Evolutionary conservation across 192 early-diverging fungal species (phyloP).

Genomic region (Thamnidium elegans): DNA sequence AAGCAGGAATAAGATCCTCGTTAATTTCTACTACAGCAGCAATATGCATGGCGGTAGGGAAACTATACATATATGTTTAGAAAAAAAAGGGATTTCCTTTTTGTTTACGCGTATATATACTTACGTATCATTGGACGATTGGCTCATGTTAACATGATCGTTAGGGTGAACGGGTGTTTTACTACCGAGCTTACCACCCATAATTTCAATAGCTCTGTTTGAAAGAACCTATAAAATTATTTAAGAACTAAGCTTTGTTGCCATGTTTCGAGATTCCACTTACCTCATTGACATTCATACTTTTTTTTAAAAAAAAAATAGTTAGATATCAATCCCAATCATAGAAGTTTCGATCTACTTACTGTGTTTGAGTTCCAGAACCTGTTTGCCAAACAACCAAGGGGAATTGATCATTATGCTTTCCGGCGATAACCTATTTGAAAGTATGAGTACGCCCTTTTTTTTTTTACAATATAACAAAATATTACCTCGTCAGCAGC

Average conservation of each 20-base stretch:
- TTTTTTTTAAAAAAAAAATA: not conserved
- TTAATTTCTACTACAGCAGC: constrained; percentile 88
- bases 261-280: not conserved
- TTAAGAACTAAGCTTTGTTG: too few relatives aligned
- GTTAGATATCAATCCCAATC: not conserved
- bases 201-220: constrained; percentile 95
- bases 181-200: constrained; percentile 86
- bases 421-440: constrained; percentile 79
- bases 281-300: constrained; percentile 92
- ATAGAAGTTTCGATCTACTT: not conserved
- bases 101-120: not conserved
- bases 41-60: constrained; percentile 99
- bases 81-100: not conserved
- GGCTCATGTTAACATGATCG: constrained; percentile 99
- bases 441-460: not conserved
- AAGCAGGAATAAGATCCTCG: constrained; percentile 80
- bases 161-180: constrained; percentile 99
- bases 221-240: constrained; percentile 75
- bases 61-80: constrained; percentile 33
- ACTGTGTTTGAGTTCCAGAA: constrained; percentile 95
- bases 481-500: constrained; percentile 76
- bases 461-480: not conserved
- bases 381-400: constrained; percentile 99
- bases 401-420: constrained; percentile 94
- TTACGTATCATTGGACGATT: constrained; percentile 95